Conservation (phyloP, 1,139 yeast species). For the Dujonia santamariae region DNA sequence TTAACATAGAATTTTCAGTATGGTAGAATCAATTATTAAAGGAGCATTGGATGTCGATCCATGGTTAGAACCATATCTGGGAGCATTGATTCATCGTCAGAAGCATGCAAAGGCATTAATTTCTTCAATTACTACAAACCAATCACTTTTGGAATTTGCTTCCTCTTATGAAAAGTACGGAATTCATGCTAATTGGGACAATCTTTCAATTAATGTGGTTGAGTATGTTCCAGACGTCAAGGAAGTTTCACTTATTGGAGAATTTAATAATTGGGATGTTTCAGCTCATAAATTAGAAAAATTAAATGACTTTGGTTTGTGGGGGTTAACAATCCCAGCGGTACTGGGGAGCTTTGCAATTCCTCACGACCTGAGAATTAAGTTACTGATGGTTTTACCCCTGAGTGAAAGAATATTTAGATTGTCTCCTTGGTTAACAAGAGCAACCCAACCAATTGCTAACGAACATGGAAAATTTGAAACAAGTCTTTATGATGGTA, state of each 20-base stretch:
- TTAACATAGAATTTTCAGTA: too few species aligned
- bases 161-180: constrained; percentile 72
- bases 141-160: constrained; percentile 50
- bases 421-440: constrained; percentile 82
- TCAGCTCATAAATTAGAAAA: constrained; percentile 52
- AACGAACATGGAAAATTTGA: constrained; percentile 32
- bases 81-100: constrained; percentile 43
- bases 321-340: constrained; percentile 57
- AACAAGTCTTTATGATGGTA: constrained; percentile 62
- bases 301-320: constrained; percentile 64
- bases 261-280: constrained; percentile 81
- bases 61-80: constrained; percentile 80
- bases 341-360: constrained; percentile 57
- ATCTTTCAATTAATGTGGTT: constrained; percentile 56
- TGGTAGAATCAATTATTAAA: constrained; percentile 24
- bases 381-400: constrained; percentile 63
- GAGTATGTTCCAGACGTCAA: constrained; percentile 92
- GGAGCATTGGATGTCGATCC: constrained; percentile 76
- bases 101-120: constrained; percentile 49
- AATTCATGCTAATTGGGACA: constrained; percentile 54
- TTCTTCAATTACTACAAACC: constrained; percentile 46
- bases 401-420: constrained; percentile 74
- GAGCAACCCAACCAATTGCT: constrained; percentile 68
- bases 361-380: constrained; percentile 77
- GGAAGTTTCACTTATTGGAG: constrained; percentile 78